These are phyloP conservation scores for Elsinoe perseae DNA, from an alignment of 2,329 filamentous ascomycete species.

Conservation along the genomic window DNA sequence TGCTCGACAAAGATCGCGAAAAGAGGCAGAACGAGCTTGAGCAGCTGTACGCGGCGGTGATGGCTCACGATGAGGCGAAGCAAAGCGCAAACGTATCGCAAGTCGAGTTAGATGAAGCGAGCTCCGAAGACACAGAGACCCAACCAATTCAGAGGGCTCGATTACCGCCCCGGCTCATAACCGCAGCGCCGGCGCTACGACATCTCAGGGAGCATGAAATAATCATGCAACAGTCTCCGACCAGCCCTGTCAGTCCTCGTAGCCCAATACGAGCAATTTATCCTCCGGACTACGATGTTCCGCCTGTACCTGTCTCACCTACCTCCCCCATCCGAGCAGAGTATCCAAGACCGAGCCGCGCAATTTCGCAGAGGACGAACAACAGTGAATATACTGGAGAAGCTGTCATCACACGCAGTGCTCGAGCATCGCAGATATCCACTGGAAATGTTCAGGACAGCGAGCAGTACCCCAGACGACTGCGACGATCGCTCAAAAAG, in stretches of 20 bases:
- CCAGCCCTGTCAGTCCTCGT: constrained; percentile 29
- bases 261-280: constrained; percentile 43
- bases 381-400: constrained; percentile 2
- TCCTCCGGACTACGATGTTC: constrained; percentile 31
- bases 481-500: constrained; percentile 41
- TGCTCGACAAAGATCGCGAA: constrained; percentile 65
- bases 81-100: constrained; percentile 19
- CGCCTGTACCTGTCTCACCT: constrained; percentile 21
- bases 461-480: constrained; percentile 30
- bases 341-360: constrained; percentile 19
- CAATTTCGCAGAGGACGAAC: neutral
- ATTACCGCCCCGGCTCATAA: constrained; percentile 24
- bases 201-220: constrained; percentile 21
- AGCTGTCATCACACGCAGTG: neutral
- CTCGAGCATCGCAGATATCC: constrained; percentile 8
- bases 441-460: neutral
- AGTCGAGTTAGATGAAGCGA: neutral
- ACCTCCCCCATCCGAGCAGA: constrained; percentile 26
- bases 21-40: constrained; percentile 78
- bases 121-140: constrained; percentile 16
- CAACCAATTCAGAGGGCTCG: constrained; percentile 14
- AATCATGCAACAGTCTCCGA: constrained; percentile 28
- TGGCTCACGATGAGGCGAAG: constrained; percentile 68
- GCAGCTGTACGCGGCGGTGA: constrained; percentile 81
- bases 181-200: constrained; percentile 22